phyloP scores from a whole-genome alignment of 495 filamentous ascomycete species.

The Aspergillus asperescens region DNA sequence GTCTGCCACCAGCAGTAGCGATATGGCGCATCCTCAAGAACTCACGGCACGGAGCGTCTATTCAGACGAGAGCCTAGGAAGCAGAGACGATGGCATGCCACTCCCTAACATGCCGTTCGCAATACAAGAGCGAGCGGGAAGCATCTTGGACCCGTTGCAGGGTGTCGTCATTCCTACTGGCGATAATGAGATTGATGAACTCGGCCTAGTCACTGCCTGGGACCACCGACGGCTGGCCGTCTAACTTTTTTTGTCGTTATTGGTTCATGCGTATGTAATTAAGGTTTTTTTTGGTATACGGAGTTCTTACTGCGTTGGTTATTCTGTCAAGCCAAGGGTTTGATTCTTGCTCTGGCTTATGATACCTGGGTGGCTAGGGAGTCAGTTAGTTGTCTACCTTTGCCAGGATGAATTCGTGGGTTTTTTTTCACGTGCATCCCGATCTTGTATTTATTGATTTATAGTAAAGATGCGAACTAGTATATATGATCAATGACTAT shows the following conservation, averaged over 20 bases:
- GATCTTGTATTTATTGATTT: background rate
- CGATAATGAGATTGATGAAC: conserved; percentile 33
- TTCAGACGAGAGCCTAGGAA: conserved; percentile 69
- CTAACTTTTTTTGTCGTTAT: conserved; percentile 13
- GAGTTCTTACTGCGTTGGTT: background rate
- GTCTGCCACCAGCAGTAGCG: conserved; percentile 39
- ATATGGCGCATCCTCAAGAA: conserved; percentile 31
- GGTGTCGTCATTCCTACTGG: conserved; percentile 44
- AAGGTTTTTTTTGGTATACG: background rate
- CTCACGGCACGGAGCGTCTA: conserved; percentile 61
- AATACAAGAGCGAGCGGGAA: conserved; percentile 25
- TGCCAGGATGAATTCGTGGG: too few species aligned
- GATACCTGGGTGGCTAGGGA: conserved; percentile 10
- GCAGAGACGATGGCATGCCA: conserved; percentile 36
- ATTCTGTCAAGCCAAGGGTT: background rate
- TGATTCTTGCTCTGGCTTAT: background rate
- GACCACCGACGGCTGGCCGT: conserved; percentile 39
- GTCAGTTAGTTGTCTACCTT: background rate
- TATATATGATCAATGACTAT: background rate
- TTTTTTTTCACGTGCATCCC: background rate
- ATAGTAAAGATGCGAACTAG: background rate
- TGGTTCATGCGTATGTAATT: too few species aligned
- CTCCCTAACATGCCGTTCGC: conserved; percentile 22
- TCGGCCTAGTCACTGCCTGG: conserved; percentile 32
- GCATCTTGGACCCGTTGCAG: conserved; percentile 40